These are phyloP conservation scores for Phytophthora sp. DNA, from an alignment of 352 stramenopile genomes.

Conservation along the genomic window DNA sequence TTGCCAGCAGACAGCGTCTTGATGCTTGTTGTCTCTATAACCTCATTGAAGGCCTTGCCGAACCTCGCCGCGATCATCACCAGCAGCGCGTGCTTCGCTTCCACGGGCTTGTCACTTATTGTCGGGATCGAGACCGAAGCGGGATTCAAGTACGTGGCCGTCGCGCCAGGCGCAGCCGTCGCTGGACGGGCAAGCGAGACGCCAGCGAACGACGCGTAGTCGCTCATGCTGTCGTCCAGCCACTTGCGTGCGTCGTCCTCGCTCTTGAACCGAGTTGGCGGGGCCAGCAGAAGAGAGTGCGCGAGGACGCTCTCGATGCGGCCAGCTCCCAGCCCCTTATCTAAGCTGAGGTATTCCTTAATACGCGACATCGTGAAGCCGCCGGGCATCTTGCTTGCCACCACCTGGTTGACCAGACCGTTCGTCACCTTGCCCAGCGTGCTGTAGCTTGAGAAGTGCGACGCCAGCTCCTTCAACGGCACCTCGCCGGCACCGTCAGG, in stretches of 20 bases:
- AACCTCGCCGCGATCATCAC: slow-evolving; percentile 84
- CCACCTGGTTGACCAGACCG: slow-evolving; percentile 72
- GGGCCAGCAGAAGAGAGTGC: slow-evolving; percentile 70
- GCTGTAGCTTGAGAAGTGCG: slow-evolving; percentile 75
- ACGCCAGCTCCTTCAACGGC: slow-evolving; percentile 72
- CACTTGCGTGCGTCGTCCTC: slow-evolving; percentile 78
- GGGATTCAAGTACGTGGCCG: slow-evolving; percentile 46
- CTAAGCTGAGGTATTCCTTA: slow-evolving; percentile 64
- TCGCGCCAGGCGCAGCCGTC: slow-evolving; percentile 33
- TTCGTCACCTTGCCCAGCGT: slow-evolving; percentile 71
- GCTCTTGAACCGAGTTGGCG: slow-evolving; percentile 71
- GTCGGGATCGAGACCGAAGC: slow-evolving; percentile 56
- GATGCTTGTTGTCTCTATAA: slow-evolving; percentile 69
- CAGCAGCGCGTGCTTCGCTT: slow-evolving; percentile 80
- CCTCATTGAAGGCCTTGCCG: slow-evolving; percentile 69
- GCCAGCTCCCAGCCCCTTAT: slow-evolving; percentile 70
- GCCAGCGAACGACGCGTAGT: slow-evolving; percentile 79
- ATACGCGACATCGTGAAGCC: slow-evolving; percentile 85
- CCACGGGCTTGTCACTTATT: slow-evolving; percentile 62
- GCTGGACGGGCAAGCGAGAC: slow-evolving; percentile 56
- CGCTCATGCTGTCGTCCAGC: slow-evolving; percentile 73
- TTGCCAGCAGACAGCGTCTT: slow-evolving; percentile 86
- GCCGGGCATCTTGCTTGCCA: slow-evolving; percentile 84
- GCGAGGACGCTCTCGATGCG: slow-evolving; percentile 78
- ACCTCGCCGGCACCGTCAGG: slow-evolving; percentile 76